Evolutionary conservation across 352 stramenopile genomes (phyloP), one percentile per base, ranked within the genome.

Genomic region (Globisporangium echinulatum): DNA sequence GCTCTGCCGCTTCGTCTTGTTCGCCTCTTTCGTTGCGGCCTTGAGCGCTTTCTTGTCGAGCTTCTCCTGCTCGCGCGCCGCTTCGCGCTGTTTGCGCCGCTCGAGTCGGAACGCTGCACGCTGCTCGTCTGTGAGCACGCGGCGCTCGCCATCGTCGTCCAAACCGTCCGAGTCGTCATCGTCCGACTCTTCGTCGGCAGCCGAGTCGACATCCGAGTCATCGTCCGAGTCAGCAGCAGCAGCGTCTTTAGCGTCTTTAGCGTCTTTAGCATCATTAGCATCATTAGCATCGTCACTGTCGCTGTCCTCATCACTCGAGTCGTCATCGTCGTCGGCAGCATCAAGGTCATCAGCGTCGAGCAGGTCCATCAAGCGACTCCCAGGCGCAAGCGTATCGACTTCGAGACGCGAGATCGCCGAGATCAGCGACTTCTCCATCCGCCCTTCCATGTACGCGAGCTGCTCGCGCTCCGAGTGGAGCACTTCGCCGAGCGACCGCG

Each of bases 401-500:
- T 91, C 85, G 0, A 94, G 68, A 9, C 85, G 80, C 43, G 79
- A 91, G 59, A 94, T 94, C 25, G 85, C 85, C 13, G 72, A 75
- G 54, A 86, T 76, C 33, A 94, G 69, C n/a, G 82, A 58, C 67
- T 92, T 90, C 62, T 94, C 85, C 80, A 91, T 94, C 37, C 82
- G 86, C 14, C 85, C 85, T 71, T 91, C 80, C 68, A 88, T 83
- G 58, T 94, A 94, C 49, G 79, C 85, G 14, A 94, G 64, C 66
- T 94, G 80, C 62, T 96, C 87, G 11, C 78, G 76, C 72, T 96
- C 87, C 38, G 85, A 92, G 67, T 94, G 77, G 25, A 91, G 66
- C 52, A 99, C 83, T 72, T 99, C 92, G 58, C 97, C 93, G 25
- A 99, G 79, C 63, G 91, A 98, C 19, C 94, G 90, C 50, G 94